These are phyloP conservation scores for Actinomortierella ambigua DNA, from an alignment of 371 early-diverging fungal genomes.

Conservation along the genomic window DNA sequence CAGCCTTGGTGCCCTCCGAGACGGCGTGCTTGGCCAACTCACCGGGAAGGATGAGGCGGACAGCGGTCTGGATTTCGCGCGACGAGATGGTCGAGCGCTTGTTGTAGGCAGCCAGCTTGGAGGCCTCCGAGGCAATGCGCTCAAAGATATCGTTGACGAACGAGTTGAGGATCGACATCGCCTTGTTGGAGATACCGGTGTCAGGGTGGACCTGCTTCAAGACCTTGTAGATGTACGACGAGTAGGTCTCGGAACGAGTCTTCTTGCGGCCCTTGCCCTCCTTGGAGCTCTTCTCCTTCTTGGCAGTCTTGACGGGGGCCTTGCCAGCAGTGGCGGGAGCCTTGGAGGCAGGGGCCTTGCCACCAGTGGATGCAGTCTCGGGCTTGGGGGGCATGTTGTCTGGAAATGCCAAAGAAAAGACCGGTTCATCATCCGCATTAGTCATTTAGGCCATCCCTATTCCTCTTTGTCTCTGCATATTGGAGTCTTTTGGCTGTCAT, in stretches of 20 bases:
- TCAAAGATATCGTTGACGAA: constrained; percentile 98
- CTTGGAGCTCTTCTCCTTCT: constrained; percentile 50
- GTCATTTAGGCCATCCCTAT: too few species aligned
- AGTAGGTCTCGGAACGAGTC: constrained; percentile 89
- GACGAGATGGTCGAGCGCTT: constrained; percentile 94
- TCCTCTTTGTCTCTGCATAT: too few species aligned
- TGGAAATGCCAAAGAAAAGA: too few species aligned
- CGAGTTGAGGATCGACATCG: constrained; percentile 98
- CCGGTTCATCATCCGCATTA: too few species aligned
- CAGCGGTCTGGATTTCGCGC: constrained; percentile 94
- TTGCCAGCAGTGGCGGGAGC: constrained; percentile 68
- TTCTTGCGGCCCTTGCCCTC: constrained; percentile 64
- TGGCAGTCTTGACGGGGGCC: constrained; percentile 65
- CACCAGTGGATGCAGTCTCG: not conserved
- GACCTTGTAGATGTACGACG: constrained; percentile 96
- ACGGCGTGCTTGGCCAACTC: constrained; percentile 98
- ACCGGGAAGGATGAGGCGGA: constrained; percentile 92
- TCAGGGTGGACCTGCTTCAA: constrained; percentile 98
- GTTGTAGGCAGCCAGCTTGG: constrained; percentile 92
- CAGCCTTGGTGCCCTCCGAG: constrained; percentile 97
- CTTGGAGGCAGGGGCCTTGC: constrained; percentile 47
- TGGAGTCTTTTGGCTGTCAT: too few species aligned
- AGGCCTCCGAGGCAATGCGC: constrained; percentile 89
- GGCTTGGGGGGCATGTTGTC: constrained; percentile 5
- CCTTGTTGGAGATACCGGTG: constrained; percentile 98